Conservation (phyloP, 2,329 filamentous ascomycete species). For the Aspergillus aculeatus region DNA sequence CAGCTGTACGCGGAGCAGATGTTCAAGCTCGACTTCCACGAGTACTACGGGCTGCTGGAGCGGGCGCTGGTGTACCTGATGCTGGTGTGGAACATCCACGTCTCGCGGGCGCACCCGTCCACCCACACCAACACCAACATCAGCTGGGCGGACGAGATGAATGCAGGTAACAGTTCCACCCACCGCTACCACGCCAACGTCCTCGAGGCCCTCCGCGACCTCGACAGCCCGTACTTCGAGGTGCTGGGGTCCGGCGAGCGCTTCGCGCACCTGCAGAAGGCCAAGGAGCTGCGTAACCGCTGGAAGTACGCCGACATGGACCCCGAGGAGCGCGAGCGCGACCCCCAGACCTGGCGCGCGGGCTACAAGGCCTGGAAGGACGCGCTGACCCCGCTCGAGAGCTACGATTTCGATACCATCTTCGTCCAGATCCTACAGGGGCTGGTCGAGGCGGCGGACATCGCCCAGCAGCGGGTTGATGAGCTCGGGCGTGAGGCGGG, state of each 20-base stretch:
- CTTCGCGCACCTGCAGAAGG: slow-evolving; percentile 58
- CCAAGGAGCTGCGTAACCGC: slow-evolving; percentile 68
- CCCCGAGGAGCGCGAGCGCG: slow-evolving; percentile 23
- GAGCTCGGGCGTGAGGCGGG: slow-evolving; percentile 8
- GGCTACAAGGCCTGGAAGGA: slow-evolving; percentile 17
- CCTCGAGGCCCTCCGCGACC: slow-evolving; percentile 59
- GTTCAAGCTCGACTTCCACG: slow-evolving; percentile 77
- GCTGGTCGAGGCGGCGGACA: slow-evolving; percentile 56
- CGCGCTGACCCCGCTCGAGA: slow-evolving; percentile 48
- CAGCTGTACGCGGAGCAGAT: slow-evolving; percentile 57
- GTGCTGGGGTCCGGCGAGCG: slow-evolving; percentile 58
- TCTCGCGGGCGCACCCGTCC: slow-evolving; percentile 40
- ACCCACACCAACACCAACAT: background rate
- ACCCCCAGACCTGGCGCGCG: slow-evolving; percentile 18
- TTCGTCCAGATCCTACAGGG: slow-evolving; percentile 58
- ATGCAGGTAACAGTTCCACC: slow-evolving; percentile 18
- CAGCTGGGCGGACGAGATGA: slow-evolving; percentile 2
- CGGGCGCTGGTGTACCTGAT: slow-evolving; percentile 67
- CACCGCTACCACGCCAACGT: slow-evolving; percentile 71
- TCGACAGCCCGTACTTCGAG: slow-evolving; percentile 55
- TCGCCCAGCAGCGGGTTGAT: slow-evolving; percentile 51
- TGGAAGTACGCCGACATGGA: slow-evolving; percentile 67
- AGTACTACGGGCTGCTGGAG: slow-evolving; percentile 72
- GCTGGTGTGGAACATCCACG: slow-evolving; percentile 59
- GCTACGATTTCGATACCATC: slow-evolving; percentile 63